Base-by-base conservation (phyloP, 2,329 filamentous ascomycete genomes). In the Phoma sp. region DNA sequence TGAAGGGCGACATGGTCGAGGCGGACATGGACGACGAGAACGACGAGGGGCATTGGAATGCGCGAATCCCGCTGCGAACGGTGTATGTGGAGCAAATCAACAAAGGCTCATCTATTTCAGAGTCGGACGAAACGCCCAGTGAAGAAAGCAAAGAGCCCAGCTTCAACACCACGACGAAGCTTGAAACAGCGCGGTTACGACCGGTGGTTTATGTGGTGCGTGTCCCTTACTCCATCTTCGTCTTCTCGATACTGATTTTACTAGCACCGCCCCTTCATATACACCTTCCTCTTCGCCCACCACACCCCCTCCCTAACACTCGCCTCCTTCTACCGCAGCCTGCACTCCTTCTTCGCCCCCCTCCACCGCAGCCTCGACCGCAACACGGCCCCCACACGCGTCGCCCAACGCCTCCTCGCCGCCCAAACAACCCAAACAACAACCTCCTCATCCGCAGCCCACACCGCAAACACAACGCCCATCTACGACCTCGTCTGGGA, bases 261-360 rank as follows among this genome's bases (percentile, higher is more conserved):
- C 14, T 42, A 76, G 72, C 79, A 87, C 70, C 84, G 83, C 20
- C 91, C 91, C 0, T 93, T 93, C 73, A 83, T 93, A 40, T 93
- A 90, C 70, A 84, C 87, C 1, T 88, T 95, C 56, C 78, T 95
- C 4, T 93, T 93, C 72, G 76, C 83, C 40, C 77, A 83, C 34
- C 80, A 80, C 39, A 87, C 88, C 6, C 80, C 84, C 47, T 83
- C 85, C 1, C 69, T 83, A 15, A 69, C 65, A 29, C 71, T 78
- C 7, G 62, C 74, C 2, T 67, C 69, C 10, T 81, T 81, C 66
- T 82, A 81, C 66, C 74, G 73, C 42, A 75, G 80, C 49, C 64
- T 86, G 3, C 81, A 85, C 58, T 78, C 76, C 18, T 84, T 82
- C 69, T 67, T 86, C 54, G 69, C 70, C 2, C 78, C 80, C 0